These are phyloP conservation scores for Volvox reticuliferus DNA, from an alignment of 139 green algal species.

Conservation along the genomic window DNA sequence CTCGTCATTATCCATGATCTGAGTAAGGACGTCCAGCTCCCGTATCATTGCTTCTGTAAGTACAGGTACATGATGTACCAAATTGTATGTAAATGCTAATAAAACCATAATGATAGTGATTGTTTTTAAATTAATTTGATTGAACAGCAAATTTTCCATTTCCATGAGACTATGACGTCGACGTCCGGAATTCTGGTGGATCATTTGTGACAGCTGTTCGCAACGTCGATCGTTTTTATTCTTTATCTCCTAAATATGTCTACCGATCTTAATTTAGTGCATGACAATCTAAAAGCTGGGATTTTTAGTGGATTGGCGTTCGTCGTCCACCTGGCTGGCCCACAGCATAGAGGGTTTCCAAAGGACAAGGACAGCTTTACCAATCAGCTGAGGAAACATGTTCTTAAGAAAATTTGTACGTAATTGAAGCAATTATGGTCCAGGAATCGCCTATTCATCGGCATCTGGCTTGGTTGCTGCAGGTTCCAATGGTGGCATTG, in stretches of 20 bases:
- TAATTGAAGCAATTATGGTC: not conserved
- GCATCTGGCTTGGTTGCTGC: not conserved
- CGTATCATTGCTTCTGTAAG: too few relatives aligned
- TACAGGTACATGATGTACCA: too few relatives aligned
- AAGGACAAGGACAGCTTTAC: conserved; percentile 8
- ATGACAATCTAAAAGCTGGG: not conserved
- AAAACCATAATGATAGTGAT: too few relatives aligned
- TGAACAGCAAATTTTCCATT: too few relatives aligned
- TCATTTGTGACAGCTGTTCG: too few relatives aligned
- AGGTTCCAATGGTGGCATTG: not conserved
- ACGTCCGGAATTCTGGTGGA: too few relatives aligned
- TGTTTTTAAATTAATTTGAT: too few relatives aligned
- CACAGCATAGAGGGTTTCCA: not conserved
- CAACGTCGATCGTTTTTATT: too few relatives aligned
- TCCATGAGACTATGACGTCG: too few relatives aligned
- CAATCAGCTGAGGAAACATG: not conserved
- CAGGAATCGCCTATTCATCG: not conserved
- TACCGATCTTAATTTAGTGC: not conserved
- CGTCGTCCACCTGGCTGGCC: not conserved
- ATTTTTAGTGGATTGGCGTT: not conserved
- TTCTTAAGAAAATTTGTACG: not conserved
- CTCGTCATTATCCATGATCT: too few relatives aligned
- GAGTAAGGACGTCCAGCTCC: too few relatives aligned
- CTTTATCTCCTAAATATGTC: not conserved
- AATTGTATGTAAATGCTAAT: too few relatives aligned